phyloP scores from a whole-genome alignment of 106 monocot genomes.

The Dendrobium huoshanense region DNA sequence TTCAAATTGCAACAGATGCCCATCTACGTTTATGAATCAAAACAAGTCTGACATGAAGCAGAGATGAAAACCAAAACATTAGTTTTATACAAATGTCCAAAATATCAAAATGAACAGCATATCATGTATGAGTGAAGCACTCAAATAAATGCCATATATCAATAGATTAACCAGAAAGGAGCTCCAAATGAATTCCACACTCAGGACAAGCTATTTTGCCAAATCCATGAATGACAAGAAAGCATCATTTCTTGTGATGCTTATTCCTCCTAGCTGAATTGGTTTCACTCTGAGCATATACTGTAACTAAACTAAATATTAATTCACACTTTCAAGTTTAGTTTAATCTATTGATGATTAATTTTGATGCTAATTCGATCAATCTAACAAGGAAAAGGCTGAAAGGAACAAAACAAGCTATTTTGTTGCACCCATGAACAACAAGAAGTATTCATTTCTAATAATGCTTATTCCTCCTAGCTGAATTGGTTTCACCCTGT shows the following conservation, averaged over 20 bases:
- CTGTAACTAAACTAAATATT: too few species aligned
- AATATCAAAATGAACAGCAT: background rate
- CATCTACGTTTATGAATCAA: background rate
- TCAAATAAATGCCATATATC: background rate
- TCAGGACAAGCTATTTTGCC: background rate
- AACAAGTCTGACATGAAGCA: background rate
- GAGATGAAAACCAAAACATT: background rate
- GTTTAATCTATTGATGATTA: too few species aligned
- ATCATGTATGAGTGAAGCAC: background rate
- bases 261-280: too few species aligned
- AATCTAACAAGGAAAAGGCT: too few species aligned
- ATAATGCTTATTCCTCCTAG: too few species aligned
- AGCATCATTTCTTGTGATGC: too few species aligned
- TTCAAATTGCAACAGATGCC: background rate
- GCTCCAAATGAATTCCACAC: background rate
- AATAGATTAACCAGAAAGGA: background rate
- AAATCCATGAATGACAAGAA: background rate
- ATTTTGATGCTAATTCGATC: too few species aligned
- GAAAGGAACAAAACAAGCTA: background rate
- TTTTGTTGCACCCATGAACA: background rate
- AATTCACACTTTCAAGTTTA: too few species aligned
- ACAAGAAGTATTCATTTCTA: too few species aligned
- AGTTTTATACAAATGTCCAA: background rate
- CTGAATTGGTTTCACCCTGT: too few species aligned
- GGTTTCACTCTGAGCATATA: too few species aligned